Percentiles rank a stretch among this genome's conserved stretches.
Evolutionary conservation across 1,139 yeast genomes (phyloP).

Genomic region (Pichia kudriavzevii): DNA sequence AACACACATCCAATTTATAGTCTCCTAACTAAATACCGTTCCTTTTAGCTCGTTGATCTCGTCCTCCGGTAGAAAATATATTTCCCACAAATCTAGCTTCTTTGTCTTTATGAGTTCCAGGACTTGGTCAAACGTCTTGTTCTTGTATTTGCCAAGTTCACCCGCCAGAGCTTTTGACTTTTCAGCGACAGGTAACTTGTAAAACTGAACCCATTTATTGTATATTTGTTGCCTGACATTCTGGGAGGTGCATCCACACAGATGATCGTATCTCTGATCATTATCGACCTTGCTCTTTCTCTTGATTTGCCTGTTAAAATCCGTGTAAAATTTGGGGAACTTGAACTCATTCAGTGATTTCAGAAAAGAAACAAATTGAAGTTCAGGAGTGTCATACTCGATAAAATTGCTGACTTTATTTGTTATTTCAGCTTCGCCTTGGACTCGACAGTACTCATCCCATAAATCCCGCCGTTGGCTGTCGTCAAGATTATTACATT

Average conservation of each 20-base stretch:
- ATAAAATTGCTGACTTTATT: background rate
- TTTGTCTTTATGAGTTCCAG: no score
- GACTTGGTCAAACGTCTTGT: no score
- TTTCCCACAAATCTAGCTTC: no score
- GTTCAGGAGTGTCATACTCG: constrained; percentile 3
- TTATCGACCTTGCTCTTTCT: constrained; percentile 1
- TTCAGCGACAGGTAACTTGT: background rate
- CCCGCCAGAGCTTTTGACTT: background rate
- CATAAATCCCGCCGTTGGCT: constrained; percentile 4
- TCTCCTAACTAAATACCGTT: no score
- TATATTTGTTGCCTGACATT: constrained; percentile 3
- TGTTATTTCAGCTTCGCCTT: background rate
- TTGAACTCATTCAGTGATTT: background rate
- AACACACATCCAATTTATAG: no score
- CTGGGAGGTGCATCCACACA: no score
- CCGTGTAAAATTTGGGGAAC: constrained; percentile 18
- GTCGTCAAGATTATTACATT: constrained; percentile 3
- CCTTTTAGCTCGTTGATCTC: background rate
- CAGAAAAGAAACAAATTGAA: constrained; percentile 6
- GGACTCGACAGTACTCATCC: constrained; percentile 11
- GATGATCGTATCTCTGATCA: no score
- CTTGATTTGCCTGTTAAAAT: constrained; percentile 10
- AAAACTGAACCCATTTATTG: constrained; percentile 3
- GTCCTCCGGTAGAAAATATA: background rate
- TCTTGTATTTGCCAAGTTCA: no score